Evolutionary conservation across 805 yeast species (phyloP), one percentile per base, ranked within the genome.

Genomic region (Trichomonascus vanleenenianus): DNA sequence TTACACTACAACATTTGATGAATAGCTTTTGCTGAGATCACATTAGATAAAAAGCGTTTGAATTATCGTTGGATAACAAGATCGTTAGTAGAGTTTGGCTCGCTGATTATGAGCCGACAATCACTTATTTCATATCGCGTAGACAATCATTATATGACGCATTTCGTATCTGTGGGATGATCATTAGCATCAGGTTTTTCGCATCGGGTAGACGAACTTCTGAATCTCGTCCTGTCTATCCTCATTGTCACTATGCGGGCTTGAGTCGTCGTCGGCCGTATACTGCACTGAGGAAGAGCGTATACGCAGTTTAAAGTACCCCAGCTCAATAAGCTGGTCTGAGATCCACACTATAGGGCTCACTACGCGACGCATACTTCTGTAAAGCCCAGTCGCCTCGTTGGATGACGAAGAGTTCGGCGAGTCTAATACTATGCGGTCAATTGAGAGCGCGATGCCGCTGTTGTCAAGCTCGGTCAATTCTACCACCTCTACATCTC

Each of bases 321-420:
- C 41, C 45, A 27, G 34, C 30, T 36, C 45, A 27, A 43, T 36
- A 2, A 43, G 14, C 14, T 37, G 40, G 37, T 43, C 45, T n/a
- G 41, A 25, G 12, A 43, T 7, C 45, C 45, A 43, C 12, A 43
- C 14, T 9, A 43, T 16, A 3, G 45, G 45, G 40, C 45, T 43
- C 7, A 35, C 10, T 11, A 20, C 36, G 10, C 20, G 38, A 20
- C 16, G 14, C 20, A 34, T 10, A 5, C 12, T 16, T 5, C 20
- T 9, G 6, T 18, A n/a, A 4, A 32, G 16, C 35, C 16, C 35
- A n/a, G n/a, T n/a, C 9, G 9, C 35, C 16, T 32, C 9, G 4
- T 12, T 9, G 9, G 35, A 32, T 15, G 27, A 4, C 8, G 27
- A 22, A 22, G 27, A 22, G 27, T 22, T 22, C 8, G 27, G 27